Evolutionary conservation across 805 yeast genomes (phyloP).

Genomic region (Debaryomyces maramus): DNA sequence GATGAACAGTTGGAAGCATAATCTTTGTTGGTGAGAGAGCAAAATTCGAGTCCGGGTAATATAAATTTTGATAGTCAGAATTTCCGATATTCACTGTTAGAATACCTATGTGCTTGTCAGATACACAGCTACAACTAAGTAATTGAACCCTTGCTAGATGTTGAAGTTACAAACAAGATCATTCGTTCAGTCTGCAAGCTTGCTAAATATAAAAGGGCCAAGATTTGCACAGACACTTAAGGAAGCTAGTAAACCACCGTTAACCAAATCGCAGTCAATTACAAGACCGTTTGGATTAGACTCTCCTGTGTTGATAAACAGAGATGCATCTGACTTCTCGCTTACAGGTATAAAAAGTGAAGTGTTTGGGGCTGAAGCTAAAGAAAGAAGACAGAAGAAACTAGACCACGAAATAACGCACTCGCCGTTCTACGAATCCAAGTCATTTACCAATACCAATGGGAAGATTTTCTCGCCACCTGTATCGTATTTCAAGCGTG

Average conservation of each 20-base stretch:
- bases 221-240: constrained; percentile 36
- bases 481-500: constrained; percentile 68
- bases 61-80: no score
- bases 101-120: no score
- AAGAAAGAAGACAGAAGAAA: constrained; percentile 37
- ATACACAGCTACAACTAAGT: no score
- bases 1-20: no score
- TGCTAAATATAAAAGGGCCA: constrained; percentile 20
- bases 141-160: no score
- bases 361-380: constrained; percentile 34
- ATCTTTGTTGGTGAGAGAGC: no score
- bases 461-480: constrained; percentile 90
- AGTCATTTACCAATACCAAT: constrained; percentile 60
- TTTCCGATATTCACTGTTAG: no score
- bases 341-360: constrained; percentile 20
- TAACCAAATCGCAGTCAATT: constrained; percentile 29
- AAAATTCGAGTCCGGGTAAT: no score
- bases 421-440: constrained; percentile 45
- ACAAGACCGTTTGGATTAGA: constrained; percentile 42
- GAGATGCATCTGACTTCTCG: constrained; percentile 15
- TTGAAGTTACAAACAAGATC: constrained; percentile 1
- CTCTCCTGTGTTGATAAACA: constrained; percentile 27
- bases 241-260: constrained; percentile 41
- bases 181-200: constrained; percentile 1
- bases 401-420: constrained; percentile 44